Base-by-base conservation (phyloP, 352 stramenopile species). In the Phytophthora tentaculata region DNA sequence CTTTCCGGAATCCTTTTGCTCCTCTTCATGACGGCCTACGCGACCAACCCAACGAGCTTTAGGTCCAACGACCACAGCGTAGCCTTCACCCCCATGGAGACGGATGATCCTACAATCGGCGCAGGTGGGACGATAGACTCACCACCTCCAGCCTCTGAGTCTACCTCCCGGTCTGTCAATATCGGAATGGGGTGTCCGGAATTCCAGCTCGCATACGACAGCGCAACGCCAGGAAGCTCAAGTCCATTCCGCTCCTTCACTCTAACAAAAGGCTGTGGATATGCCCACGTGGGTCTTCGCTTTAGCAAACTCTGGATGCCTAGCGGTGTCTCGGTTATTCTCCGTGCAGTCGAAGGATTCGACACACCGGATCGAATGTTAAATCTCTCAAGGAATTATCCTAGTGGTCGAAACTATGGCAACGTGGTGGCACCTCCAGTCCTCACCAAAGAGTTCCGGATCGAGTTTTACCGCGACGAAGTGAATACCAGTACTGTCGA, bases 381-480 rank as follows among this genome's bases (percentile, higher is more conserved):
- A n/a, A 88, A 88, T 39, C 41, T 90, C 12, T 79, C 81, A 0
- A 48, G 52, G 23, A 54, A 14, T 0, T 81, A 85, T 23, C 56
- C 56, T 0, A 85, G 64, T 39, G 71, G 73, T 3, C n/a, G 28
- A 14, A 28, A 47, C 10, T 74, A 78, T 53, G 29, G 53, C 26
- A 45, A 74, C 29, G 48, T 86, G 8, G 26, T 54, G 17, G 58
- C 79, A 26, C 56, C 73, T 13, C 69, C 74, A 3, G 24, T 88
- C 17, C 66, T 80, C 5, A 73, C 81, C 0, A 84, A 82, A 59
- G 73, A 90, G 52, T 75, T 90, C 5, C 73, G 72, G 16, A 66
- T 90, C 26, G 81, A 90, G 22, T 73, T 90, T n/a, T 88, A 90
- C 41, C 73, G 79, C n/a, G 45, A 69, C 20, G 50, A 60, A n/a